Evolutionary conservation across 169 alveolate species (phyloP), one percentile per base, ranked within the genome.

Genomic region (Eimeria praecox): DNA sequence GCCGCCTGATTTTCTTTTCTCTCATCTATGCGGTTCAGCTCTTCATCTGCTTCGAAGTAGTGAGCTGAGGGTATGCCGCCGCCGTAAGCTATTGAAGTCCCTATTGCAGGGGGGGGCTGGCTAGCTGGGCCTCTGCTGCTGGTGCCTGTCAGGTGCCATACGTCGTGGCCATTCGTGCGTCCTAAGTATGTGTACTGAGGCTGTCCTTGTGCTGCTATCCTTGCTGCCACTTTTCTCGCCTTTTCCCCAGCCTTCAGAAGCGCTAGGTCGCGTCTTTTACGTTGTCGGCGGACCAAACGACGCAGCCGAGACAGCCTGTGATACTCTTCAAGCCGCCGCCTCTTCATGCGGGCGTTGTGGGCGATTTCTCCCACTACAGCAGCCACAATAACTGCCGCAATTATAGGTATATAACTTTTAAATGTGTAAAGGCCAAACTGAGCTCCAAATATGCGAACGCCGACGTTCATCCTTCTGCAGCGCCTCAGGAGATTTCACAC

Each of bases 321-420:
- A 35, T 16, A 62, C 54, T 83, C 75, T 44, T 85, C 80, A 14
- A 42, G 38, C 22, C 24, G 75, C 44, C 78, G 92, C 78, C 92
- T 33, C 78, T 59, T 52, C 35, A 59, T n/a, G 44, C 66, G 35
- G 78, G 92, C 92, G 44, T 54, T 85, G 78, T 85, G 92, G 35
- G 80, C 92, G 0, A 85, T 85, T 52, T 85, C 92, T n/a, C 77
- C 92, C 75, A 59, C 92, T 42, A 59, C 80, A 2, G 92, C 92
- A 10, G 92, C 92, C 56, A 85, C 92, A 33, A 54, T 22, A 24
- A 85, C 44, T 5, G 92, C 80, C 5, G 92, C 92, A 52, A 85
- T 52, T 24, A 56, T 85, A 20, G 80, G 92, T 5, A 85, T 22
- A n/a, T 85, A 85, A 46, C 38, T 52, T 85, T 85, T 33, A 33